These are phyloP conservation scores for Pedinophyceae sp. DNA, from an alignment of 139 green algal genomes.

Conservation along the genomic window DNA sequence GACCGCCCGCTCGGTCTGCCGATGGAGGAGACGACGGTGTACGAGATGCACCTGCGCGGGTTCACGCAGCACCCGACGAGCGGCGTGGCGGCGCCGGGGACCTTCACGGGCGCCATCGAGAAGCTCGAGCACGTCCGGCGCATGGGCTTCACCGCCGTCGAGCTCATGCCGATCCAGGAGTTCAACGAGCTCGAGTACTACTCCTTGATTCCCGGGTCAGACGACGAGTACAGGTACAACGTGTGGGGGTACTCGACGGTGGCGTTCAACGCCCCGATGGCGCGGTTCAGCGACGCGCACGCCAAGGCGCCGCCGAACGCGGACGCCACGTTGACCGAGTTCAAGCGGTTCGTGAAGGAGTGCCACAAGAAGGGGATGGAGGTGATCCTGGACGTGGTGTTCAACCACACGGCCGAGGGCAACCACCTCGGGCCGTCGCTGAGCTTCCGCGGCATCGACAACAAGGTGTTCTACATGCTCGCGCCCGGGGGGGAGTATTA, in stretches of 20 bases:
- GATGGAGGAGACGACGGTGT: slow-evolving; percentile 84
- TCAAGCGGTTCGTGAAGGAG: slow-evolving; percentile 88
- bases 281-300: slow-evolving; percentile 31
- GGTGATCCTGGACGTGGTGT: slow-evolving; percentile 96
- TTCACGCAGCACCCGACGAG: slow-evolving; percentile 66
- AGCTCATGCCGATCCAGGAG: slow-evolving; percentile 90
- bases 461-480: slow-evolving; percentile 96
- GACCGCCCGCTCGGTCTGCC: slow-evolving; percentile 52
- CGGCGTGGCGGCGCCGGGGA: slow-evolving; percentile 46
- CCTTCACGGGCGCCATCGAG: slow-evolving; percentile 70
- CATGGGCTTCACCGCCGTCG: slow-evolving; percentile 86
- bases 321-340: slow-evolving; percentile 47
- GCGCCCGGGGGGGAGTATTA: slow-evolving; percentile 86
- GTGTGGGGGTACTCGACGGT: slow-evolving; percentile 97
- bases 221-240: slow-evolving; percentile 59
- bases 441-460: slow-evolving; percentile 92
- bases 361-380: slow-evolving; percentile 84
- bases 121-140: slow-evolving; percentile 76
- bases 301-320: background rate
- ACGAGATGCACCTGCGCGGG: slow-evolving; percentile 92
- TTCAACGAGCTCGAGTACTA: slow-evolving; percentile 99
- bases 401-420: slow-evolving; percentile 97
- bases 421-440: slow-evolving; percentile 78
- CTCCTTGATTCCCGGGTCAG: slow-evolving; percentile 24
- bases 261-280: slow-evolving; percentile 90